Base-by-base conservation (phyloP, 345 rosid species). In the Eucalyptus guilfoylei region DNA sequence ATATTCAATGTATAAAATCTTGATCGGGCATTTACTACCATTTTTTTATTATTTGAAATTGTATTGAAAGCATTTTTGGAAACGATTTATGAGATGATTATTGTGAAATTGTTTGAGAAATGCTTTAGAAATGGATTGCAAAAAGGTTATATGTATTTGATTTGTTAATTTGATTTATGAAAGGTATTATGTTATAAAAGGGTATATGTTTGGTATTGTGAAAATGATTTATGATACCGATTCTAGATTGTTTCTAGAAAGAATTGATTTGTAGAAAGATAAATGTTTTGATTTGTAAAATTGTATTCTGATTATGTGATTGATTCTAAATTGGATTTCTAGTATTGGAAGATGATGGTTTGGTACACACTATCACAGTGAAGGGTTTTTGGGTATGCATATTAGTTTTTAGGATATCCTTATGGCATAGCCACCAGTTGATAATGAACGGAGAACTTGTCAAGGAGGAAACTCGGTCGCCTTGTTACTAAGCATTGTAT, bases 251-350 rank as follows among this genome's bases (percentile, higher is more conserved):
- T 52, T 52, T 52, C 55, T 0, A 0, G 2, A 52, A 52, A 52
- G 64, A 24, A 58, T 9, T 24, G 64, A 58, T 24, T 58, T 58
- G 64, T 24, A 24, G 30, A 58, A 0, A 26, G 30, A 60, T 28
- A 28, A 11, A 12, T 60, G 14, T 60, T 60, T 60, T 60, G 32
- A 13, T 28, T 60, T 60, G 32, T 13, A 28, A 60, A 28, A 28
- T 28, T 52, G 67, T 60, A 6, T 0, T 60, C 0, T 24, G 1
- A 0, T 6, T 1, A 26, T 60, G 67, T 26, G 32, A 60, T 60
- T 28, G 67, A 13, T 0, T 60, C 64, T 58, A 26, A 26, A 58
- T 58, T 58, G 7, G 30, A 58, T 58, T 58, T 58, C 64, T 58
- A 58, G 30, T 58, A 58, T 58, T 58, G 30, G 1, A 58, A 58